Conservation (phyloP, 257 asterid species). For the Solanum phureja region DNA sequence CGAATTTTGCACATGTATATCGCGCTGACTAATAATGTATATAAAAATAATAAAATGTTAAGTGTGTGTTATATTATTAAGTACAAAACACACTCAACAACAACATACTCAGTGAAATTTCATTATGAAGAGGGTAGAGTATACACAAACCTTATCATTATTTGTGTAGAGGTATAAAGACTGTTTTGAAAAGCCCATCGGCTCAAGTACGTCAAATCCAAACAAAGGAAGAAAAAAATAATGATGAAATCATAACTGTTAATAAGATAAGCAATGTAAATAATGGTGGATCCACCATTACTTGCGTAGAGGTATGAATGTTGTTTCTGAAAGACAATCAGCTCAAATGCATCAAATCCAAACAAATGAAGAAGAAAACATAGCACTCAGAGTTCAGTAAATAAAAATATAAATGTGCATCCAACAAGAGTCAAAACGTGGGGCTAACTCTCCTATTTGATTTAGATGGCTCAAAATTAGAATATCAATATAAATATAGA, state of each 20-base stretch:
- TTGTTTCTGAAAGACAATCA: no score
- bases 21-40: neutral
- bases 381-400: neutral
- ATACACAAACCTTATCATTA: neutral
- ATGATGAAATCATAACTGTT: no score
- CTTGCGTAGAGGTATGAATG: neutral
- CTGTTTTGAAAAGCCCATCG: rapidly evolving
- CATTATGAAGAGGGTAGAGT: no score
- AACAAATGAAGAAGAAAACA: neutral
- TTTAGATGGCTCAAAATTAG: neutral
- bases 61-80: no score
- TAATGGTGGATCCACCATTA: neutral
- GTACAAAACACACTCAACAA: neutral
- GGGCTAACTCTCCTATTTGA: neutral
- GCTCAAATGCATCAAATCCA: no score
- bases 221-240: no score
- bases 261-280: neutral
- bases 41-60: no score
- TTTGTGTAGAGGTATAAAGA: neutral
- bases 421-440: neutral
- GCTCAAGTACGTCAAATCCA: neutral
- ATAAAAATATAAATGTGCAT: neutral
- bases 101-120: no score
- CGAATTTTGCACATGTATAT: no score
- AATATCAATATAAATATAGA: neutral